phyloP scores from a whole-genome alignment of 176 grass and related monocot species.

The Pontederia paniculata region DNA sequence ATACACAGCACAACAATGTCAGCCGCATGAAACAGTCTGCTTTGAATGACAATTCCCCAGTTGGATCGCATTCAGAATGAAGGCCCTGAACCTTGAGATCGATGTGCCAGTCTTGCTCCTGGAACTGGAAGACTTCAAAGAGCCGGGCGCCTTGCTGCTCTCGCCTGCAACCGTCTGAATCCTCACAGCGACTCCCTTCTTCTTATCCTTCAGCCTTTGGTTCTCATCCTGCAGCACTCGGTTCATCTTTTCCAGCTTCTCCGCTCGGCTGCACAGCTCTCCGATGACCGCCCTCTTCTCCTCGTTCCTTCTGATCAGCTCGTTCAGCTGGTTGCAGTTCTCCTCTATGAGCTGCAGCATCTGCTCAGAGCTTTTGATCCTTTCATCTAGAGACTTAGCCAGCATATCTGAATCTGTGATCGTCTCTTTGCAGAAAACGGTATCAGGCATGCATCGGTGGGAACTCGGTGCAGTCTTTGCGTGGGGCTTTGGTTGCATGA shows the following conservation, averaged over 20 bases:
- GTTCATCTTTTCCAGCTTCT: constrained; percentile 15
- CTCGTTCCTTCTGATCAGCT: constrained; percentile 21
- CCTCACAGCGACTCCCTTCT: constrained; percentile 4
- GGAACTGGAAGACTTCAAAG: neutral
- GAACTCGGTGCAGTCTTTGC: too few relatives aligned
- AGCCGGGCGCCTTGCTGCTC: neutral
- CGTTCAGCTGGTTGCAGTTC: constrained; percentile 7
- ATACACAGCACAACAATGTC: too few relatives aligned
- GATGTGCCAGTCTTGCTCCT: neutral
- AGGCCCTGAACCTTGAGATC: neutral
- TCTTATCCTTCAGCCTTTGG: constrained; percentile 10
- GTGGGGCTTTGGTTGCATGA: too few relatives aligned
- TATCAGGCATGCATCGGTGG: too few relatives aligned
- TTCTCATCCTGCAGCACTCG: constrained; percentile 17
- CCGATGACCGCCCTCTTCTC: constrained; percentile 20
- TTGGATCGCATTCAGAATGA: neutral
- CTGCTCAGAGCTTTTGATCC: constrained; percentile 12
- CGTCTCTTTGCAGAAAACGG: neutral
- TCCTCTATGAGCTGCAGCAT: constrained; percentile 18
- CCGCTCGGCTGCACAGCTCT: constrained; percentile 13
- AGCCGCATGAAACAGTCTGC: too few relatives aligned
- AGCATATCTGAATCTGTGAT: neutral
- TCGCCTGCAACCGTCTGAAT: constrained; percentile 1
- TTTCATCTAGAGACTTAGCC: neutral
- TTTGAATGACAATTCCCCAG: too few relatives aligned